Base-by-base conservation (phyloP, 345 rosid genomes). In the Hirschfeldia incana region DNA sequence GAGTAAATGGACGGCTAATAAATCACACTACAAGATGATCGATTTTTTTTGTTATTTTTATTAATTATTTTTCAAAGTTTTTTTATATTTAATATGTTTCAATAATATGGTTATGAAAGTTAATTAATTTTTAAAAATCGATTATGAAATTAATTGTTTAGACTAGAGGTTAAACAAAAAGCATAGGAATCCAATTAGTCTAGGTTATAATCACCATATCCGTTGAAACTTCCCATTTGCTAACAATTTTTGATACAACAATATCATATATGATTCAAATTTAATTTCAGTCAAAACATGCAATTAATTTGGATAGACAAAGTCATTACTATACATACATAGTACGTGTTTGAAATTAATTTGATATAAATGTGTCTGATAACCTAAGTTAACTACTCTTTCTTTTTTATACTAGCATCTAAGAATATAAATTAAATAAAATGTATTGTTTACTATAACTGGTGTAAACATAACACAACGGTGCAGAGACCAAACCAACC, bases 401-500 rank as follows among this genome's bases (percentile, higher is more conserved):
- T 49, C 16, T 69, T 64, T 29, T 55, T 44, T 67, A 75, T 71
- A 21, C 21, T 21, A 70, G 58, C 33, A 65, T 65, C 70, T 65
- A 75, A 69, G 70, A 55, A 72, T 37, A 69, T 70, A 64, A 62
- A 62, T 26, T 51, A 53, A 80, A 51, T 17, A 15, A 33, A 79
- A 74, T 46, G 70, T 68, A 4, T 51, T 60, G 78, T 55, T 80
- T 75, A 28, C 80, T 75, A 75, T 69, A 80, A 62, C 36, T 69
- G 76, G 69, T 80, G 67, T 44, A 70, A 69, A 70, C 67, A 69
- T 69, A 70, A 64, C 73, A 70, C 80, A 80, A 65, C 73, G 80
- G 80, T 80, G 34, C 76, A 80, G 44, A 70, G 46, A 64, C 80
- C 83, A 75, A 65, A 79, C 83, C 76, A 80, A 80, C 83, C 80